A percentile compares a stretch with the other conserved stretches of the same genome.
Evolutionary conservation across 305 asterid genomes (phyloP).

Genomic region (Solanum hybrid): DNA sequence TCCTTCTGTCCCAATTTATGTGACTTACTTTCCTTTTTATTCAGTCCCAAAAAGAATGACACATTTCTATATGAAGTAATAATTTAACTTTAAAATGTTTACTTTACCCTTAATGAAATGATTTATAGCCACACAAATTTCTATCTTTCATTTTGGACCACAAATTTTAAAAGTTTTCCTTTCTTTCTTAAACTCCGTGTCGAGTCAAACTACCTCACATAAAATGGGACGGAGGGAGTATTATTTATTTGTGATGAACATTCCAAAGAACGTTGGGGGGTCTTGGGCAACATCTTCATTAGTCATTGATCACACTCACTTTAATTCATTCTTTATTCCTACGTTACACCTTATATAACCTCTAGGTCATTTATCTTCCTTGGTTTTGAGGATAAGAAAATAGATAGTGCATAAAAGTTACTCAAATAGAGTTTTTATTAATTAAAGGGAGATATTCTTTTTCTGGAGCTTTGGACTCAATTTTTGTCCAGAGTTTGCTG

Average conservation of each 20-base stretch:
- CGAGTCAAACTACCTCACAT: too few species aligned
- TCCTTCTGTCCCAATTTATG: too few species aligned
- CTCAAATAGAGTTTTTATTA: background rate
- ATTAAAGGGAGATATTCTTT: background rate
- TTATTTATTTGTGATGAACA: background rate
- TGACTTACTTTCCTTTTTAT: too few species aligned
- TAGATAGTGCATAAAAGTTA: background rate
- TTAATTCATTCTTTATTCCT: background rate
- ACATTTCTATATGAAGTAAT: too few species aligned
- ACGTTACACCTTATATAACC: background rate
- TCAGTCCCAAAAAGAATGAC: too few species aligned
- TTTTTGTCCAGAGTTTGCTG: background rate
- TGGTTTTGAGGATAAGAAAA: background rate
- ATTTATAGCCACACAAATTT: too few species aligned
- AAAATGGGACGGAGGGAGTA: too few species aligned
- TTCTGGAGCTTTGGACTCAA: background rate
- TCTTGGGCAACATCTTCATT: background rate
- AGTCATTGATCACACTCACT: background rate
- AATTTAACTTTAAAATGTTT: too few species aligned
- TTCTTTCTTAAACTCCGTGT: too few species aligned
- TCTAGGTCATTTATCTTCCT: background rate
- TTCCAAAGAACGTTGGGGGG: background rate
- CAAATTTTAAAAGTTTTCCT: too few species aligned
- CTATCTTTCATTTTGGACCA: too few species aligned
- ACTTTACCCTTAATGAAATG: too few species aligned